These are phyloP conservation scores for Sporothrix pseudoabietina DNA, from an alignment of 2,329 filamentous ascomycete species.

Conservation along the genomic window DNA sequence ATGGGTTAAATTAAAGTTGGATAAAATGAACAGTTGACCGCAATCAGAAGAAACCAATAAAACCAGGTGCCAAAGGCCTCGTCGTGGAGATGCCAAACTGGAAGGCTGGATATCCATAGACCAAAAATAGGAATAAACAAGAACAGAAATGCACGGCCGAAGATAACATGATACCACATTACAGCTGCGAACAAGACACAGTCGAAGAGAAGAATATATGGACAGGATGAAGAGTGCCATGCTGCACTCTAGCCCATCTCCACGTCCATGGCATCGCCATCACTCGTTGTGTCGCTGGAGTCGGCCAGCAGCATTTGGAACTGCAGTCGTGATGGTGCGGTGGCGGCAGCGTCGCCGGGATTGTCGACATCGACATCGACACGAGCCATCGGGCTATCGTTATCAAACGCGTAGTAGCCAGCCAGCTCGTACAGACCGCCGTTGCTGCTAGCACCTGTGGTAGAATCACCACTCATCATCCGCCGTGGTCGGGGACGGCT, in stretches of 20 bases:
- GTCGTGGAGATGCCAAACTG: neutral
- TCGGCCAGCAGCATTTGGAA: conserved; percentile 16
- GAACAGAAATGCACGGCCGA: neutral
- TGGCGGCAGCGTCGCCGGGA: neutral
- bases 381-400: neutral
- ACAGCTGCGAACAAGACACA: neutral
- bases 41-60: no score
- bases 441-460: neutral
- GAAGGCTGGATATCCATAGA: neutral
- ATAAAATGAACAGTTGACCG: neutral
- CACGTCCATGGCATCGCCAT: conserved; percentile 26
- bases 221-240: neutral
- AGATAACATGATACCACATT: neutral
- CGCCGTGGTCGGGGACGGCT: conserved; percentile 25
- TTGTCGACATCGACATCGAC: neutral
- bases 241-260: neutral
- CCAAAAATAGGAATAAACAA: neutral
- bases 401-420: neutral
- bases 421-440: neutral
- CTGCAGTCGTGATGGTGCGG: neutral
- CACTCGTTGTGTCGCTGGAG: conserved; percentile 21
- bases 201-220: neutral
- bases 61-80: neutral
- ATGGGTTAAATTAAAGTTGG: neutral
- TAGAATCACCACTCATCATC: neutral